A percentile compares a stretch with the other conserved stretches of the same genome.
phyloP scores from a whole-genome alignment of 768 basidiomycete species.

The Macrolepiota albuminosa region DNA sequence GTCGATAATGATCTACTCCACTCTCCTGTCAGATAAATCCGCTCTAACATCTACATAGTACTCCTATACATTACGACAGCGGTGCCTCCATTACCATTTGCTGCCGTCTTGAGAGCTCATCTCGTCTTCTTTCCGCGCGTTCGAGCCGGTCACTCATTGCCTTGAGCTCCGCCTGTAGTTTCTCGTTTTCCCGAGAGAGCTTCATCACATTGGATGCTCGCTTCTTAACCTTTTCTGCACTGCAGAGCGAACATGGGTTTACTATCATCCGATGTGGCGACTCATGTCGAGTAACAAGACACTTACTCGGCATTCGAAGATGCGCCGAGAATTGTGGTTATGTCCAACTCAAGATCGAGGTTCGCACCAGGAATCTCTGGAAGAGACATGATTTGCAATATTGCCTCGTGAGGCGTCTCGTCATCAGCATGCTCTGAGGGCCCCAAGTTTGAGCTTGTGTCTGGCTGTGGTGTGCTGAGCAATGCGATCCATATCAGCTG shows the following conservation, averaged over 20 bases:
- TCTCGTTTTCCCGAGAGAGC: constrained; percentile 75
- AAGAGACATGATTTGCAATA: constrained; percentile 10
- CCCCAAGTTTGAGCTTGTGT: neutral
- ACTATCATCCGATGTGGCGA: constrained; percentile 9
- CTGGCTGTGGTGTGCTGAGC: constrained; percentile 18
- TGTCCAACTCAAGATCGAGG: constrained; percentile 39
- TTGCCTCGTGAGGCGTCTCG: neutral
- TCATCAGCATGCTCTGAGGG: neutral
- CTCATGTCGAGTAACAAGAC: constrained; percentile 13
- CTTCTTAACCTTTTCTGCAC: constrained; percentile 54
- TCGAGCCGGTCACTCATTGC: constrained; percentile 73
- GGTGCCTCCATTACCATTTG: constrained; percentile 15
- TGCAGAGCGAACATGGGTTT: constrained; percentile 22
- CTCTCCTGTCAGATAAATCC: neutral
- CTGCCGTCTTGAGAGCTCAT: constrained; percentile 35
- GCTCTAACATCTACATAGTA: neutral
- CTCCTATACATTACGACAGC: constrained; percentile 6
- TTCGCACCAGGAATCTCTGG: constrained; percentile 51
- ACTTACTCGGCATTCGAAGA: constrained; percentile 44
- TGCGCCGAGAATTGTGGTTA: constrained; percentile 38
- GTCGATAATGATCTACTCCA: constrained; percentile 9
- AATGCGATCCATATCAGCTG: constrained; percentile 24
- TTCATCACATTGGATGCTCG: constrained; percentile 75
- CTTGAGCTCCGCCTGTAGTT: constrained; percentile 68
- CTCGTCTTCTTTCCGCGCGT: constrained; percentile 63